Evolutionary conservation across 1,284 basidiomycete genomes (phyloP), one percentile per base, ranked within the genome.

Genomic region (Melanopsichium pennsylvanicum): DNA sequence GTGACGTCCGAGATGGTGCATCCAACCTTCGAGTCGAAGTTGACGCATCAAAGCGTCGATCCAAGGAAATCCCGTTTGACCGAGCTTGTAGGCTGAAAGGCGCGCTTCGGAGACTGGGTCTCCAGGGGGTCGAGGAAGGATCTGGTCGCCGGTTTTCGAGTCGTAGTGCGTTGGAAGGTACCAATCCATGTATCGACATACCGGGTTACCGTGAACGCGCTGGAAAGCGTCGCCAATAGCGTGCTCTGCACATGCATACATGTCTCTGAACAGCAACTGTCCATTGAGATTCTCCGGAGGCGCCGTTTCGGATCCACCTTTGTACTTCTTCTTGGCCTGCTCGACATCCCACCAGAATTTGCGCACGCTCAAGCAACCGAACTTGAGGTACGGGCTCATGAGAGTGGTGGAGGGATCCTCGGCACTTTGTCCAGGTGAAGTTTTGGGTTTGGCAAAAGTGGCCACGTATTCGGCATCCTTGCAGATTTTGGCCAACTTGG

Each of bases 391-490:
- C 0, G 84, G 82, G 13, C 80, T 82, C 11, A 85, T 72, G 8
- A 83, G 67, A 2, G 84, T 85, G 2, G 73, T 75, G 9, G 63
- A 47, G 3, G 67, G 66, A 29, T 74, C 62, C 19, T 55, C 51
- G 5, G 70, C 50, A 8, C 63, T 68, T 15, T 63, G 34, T 0
- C 62, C 48, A 3, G 75, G 75, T 1, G 69, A 68, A 1, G 85
- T 84, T 51, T 83, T 79, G 8, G 85, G 84, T 74, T 86, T 86
- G 22, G 83, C 82, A 73, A 86, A 86, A 15, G 79, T 81, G 6
- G 83, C 82, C 12, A 84, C 82, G 50, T 81, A 78, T 19, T 73
- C 71, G 22, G 71, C 67, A 52, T 84, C 80, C 19, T 79, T 74
- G 57, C 83, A 81, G 72, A 84, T 85, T 15, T 68, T 73, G 13